phyloP scores from a whole-genome alignment of 495 filamentous ascomycete genomes.

The Filosporella fistucella region DNA sequence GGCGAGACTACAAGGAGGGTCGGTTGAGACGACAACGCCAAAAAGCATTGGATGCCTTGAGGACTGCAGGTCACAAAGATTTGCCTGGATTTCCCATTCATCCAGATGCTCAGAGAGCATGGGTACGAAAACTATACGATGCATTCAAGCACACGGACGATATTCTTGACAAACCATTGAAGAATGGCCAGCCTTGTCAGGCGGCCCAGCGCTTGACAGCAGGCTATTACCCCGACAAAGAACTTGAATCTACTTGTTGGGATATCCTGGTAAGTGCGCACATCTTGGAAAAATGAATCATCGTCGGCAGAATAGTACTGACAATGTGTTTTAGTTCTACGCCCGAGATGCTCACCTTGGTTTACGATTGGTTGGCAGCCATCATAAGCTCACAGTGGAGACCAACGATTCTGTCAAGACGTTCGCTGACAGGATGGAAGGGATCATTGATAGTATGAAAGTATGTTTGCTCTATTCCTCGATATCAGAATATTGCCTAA shows the following conservation, averaged over 20 bases:
- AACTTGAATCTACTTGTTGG: conserved; percentile 17
- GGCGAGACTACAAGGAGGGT: too few relatives aligned
- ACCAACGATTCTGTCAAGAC: not conserved
- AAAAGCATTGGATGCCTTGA: too few relatives aligned
- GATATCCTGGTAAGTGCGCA: conserved; percentile 13
- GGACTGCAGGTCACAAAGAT: too few relatives aligned
- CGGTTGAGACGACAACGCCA: too few relatives aligned
- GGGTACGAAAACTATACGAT: conserved; percentile 5
- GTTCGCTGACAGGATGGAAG: conserved; percentile 4
- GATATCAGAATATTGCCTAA: not conserved
- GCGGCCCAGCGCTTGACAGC: not conserved
- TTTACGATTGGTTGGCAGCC: not conserved
- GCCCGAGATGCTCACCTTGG: not conserved
- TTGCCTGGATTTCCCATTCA: too few relatives aligned
- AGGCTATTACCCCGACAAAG: conserved; percentile 2
- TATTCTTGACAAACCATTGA: conserved; percentile 12
- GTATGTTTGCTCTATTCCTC: not conserved
- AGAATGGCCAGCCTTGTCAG: conserved; percentile 12
- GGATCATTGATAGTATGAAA: conserved; percentile 3
- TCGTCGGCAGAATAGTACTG: not conserved
- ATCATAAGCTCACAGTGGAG: conserved; percentile 6
- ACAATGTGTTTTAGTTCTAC: not conserved
- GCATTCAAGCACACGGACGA: conserved; percentile 14
- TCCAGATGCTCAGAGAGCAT: not conserved
- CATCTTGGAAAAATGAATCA: too few relatives aligned